Conservation (phyloP, 352 stramenopile species). For the Phytophthora boehmeriae region DNA sequence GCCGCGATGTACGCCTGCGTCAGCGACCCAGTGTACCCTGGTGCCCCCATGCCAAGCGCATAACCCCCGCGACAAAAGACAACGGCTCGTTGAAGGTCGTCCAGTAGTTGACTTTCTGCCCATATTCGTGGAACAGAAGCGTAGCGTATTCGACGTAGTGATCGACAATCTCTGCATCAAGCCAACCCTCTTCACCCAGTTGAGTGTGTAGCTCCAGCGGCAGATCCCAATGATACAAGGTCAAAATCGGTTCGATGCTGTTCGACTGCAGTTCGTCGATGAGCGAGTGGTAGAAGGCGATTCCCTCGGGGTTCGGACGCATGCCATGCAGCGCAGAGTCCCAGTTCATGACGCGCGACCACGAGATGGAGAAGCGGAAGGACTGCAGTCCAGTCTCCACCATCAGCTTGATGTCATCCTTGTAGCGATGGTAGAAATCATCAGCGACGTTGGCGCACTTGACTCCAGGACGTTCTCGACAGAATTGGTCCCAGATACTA, state of each 20-base stretch:
- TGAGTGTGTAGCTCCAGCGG: conserved; percentile 82
- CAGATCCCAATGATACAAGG: conserved; percentile 96
- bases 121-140: conserved; percentile 90
- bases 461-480: conserved; percentile 47
- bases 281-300: conserved; percentile 90
- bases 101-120: conserved; percentile 91
- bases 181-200: conserved; percentile 48
- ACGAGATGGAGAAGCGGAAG: conserved; percentile 93
- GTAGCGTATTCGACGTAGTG: conserved; percentile 87
- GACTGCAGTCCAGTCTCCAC: conserved; percentile 81
- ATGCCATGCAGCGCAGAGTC: conserved; percentile 48
- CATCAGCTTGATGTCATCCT: conserved; percentile 94
- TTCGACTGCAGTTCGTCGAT: conserved; percentile 75
- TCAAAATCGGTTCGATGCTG: conserved; percentile 89
- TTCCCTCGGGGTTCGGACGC: conserved; percentile 74
- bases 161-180: conserved; percentile 51
- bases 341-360: conserved; percentile 88
- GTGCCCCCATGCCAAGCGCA: conserved; percentile 54
- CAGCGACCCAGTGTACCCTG: conserved; percentile 30
- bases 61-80: conserved; percentile 86
- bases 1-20: conserved; percentile 50
- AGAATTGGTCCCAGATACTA: conserved; percentile 94
- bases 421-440: conserved; percentile 91
- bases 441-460: conserved; percentile 91
- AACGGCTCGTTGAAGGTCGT: conserved; percentile 94